A percentile compares a stretch with the other conserved stretches of the same genome.
phyloP scores from a whole-genome alignment of 2,329 filamentous ascomycete genomes.

The Aspergillus ibericus region DNA sequence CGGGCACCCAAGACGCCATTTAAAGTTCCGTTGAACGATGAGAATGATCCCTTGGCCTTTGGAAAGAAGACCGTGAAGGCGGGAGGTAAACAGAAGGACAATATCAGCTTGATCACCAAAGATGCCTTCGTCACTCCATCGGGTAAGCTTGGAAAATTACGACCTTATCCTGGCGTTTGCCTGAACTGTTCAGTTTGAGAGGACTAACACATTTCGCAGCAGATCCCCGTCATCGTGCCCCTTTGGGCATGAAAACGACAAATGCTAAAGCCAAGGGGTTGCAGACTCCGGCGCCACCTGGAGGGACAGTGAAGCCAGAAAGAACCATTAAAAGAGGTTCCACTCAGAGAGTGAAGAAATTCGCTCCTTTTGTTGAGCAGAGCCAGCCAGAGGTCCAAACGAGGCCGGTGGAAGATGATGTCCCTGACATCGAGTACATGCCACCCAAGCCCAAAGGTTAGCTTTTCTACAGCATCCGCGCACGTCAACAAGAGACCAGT shows the following conservation, averaged over 20 bases:
- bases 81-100: slow-evolving; percentile 58
- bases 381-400: slow-evolving; percentile 50
- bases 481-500: neutral
- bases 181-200: neutral
- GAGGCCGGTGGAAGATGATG: slow-evolving; percentile 49
- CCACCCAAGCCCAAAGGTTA: slow-evolving; percentile 66
- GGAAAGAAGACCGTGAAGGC: slow-evolving; percentile 61
- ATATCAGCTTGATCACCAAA: slow-evolving; percentile 56
- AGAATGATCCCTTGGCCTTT: slow-evolving; percentile 67
- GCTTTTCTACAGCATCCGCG: neutral
- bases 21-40: slow-evolving; percentile 75
- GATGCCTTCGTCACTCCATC: slow-evolving; percentile 76
- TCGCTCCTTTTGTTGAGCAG: slow-evolving; percentile 51
- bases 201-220: slow-evolving; percentile 12
- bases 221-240: slow-evolving; percentile 71
- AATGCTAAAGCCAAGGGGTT: slow-evolving; percentile 78
- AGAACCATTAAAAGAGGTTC: slow-evolving; percentile 62
- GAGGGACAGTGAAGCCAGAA: slow-evolving; percentile 59
- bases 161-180: neutral
- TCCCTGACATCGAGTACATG: slow-evolving; percentile 85
- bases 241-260: slow-evolving; percentile 91
- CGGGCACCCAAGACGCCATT: slow-evolving; percentile 80
- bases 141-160: slow-evolving; percentile 54
- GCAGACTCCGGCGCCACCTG: slow-evolving; percentile 66
- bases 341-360: slow-evolving; percentile 62